Evolutionary conservation across 192 early-diverging fungal genomes (phyloP), one percentile per base, ranked within the genome.

Genomic region (Pilaira anomala): DNA sequence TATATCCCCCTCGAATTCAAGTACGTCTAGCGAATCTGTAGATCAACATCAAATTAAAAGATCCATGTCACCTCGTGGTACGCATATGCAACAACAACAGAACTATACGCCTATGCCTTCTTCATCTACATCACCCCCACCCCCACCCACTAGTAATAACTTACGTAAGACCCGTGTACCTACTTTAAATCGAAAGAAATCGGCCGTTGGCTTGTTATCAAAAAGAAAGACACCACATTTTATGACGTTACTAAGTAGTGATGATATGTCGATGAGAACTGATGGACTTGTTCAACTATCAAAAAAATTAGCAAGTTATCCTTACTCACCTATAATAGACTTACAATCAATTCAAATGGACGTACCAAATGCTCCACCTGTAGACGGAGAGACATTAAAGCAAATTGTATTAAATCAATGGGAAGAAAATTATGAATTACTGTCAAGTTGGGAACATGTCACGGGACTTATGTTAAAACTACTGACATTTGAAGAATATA

Each of bases 401-500:
- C 5, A 12, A 6, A 57, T 63, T 9, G 41, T 69, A 1, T 21
- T 9, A 29, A 2, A 21, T 6, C 22, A 62, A n/a, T 21, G 28
- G 11, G 51, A 62, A 8, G 54, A 53, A 9, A 24, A 19, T 9
- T 62, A 69, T 19, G 67, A 69, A 46, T 18, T 36, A 14, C n/a
- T 69, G 4, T 55, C 60, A 3, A 56, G 26, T 13, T 69, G 67
- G 67, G 52, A 62, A 33, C n/a, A 24, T 7, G 24, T 61, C 3
- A 49, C 49, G 0, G 49, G 48, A n/a, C n/a, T 63, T 3, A 54
- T 44, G 52, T 24, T 69, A 29, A 62, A 57, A 57, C 33, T 72
- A 8, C 13, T 65, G 2, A 44, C 70, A 0, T 72, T 72, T 61
- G 70, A 72, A 21, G 65, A 51, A 33, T 53, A 62, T 48, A 26